These are phyloP conservation scores for Dendrobium officinale DNA, from an alignment of 106 monocot species.

Conservation along the genomic window DNA sequence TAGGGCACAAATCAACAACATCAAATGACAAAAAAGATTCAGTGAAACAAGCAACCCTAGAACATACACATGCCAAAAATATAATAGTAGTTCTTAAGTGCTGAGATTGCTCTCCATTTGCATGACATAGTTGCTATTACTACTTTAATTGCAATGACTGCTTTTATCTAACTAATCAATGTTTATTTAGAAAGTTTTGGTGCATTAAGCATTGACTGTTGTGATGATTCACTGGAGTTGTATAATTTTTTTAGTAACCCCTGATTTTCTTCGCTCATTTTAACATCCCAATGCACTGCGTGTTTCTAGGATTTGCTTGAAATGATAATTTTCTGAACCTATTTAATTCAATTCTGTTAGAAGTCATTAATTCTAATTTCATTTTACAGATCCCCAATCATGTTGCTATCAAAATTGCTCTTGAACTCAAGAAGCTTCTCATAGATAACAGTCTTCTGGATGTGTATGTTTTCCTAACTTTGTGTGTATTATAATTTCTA, in stretches of 20 bases:
- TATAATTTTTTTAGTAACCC: background rate
- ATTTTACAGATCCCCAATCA: conserved; percentile 92
- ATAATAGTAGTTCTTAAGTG: background rate
- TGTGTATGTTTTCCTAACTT: conserved; percentile 59
- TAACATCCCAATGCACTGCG: background rate
- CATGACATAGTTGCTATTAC: background rate
- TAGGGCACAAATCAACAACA: background rate
- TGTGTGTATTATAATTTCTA: background rate
- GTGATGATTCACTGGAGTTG: background rate
- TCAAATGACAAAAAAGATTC: background rate
- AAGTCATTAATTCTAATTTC: conserved; percentile 2
- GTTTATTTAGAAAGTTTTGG: background rate
- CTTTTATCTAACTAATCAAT: background rate
- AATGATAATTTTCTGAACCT: background rate
- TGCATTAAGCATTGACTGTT: background rate
- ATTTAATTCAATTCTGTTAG: background rate
- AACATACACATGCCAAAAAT: background rate
- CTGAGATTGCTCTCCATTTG: background rate
- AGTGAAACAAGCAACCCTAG: background rate
- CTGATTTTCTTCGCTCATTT: background rate
- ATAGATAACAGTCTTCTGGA: conserved; percentile 99
- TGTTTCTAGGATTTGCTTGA: conserved; percentile 5
- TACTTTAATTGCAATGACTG: background rate
- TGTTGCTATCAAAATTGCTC: conserved; percentile 94
- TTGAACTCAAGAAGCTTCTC: conserved; percentile 95